Base-by-base conservation (phyloP, 2,329 filamentous ascomycete species). In the Aspergillus neotritici region DNA sequence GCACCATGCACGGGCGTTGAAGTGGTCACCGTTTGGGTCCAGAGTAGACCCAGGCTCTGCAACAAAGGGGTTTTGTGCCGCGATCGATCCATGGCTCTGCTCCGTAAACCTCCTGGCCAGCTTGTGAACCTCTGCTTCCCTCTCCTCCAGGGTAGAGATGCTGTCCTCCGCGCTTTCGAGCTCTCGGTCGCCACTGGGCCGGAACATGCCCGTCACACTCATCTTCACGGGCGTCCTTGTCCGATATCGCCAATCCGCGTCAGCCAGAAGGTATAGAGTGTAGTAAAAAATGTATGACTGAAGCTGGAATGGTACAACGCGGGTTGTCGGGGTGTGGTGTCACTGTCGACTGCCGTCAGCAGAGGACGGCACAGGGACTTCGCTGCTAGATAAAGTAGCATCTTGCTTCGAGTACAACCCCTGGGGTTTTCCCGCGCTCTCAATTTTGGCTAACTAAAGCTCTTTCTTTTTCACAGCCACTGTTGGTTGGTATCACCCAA, bases 1-100 rank as follows among this genome's bases (percentile, higher is more conserved):
- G n/a, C 61, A 55, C 68, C 68, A 72, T 13, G 57, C 57, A 33
- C 58, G 56, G 5, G 65, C 55, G 31, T 63, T 57, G 52, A 72
- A 72, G 7, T 62, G 48, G 6, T 59, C 50, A 12, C 57, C 61
- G 17, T 49, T 50, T 5, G 71, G 71, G 37, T 74, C 67, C 10
- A 73, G 53, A 12, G 44, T 31, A 4, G 43, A 45, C 14, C 39
- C 39, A 15, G 39, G 31, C 39, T 41, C 32, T 7, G 32, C 39
- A 41, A 31, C 32, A 30, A 41, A 41, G 14, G 39, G 39, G 31
- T 35, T 41, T 11, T 41, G 39, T 41, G 31, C 21, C 16, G 32
- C 21, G 9, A 21, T 31, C 11, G 31, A 35, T 34, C 15, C 14
- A 14, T 25, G 29, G 13, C 39, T 41, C 39, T 41, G 39, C 31